Evolutionary conservation across 2,329 filamentous ascomycete genomes (phyloP), one percentile per base, ranked within the genome.

Genomic region (Aureobasidium sp.): DNA sequence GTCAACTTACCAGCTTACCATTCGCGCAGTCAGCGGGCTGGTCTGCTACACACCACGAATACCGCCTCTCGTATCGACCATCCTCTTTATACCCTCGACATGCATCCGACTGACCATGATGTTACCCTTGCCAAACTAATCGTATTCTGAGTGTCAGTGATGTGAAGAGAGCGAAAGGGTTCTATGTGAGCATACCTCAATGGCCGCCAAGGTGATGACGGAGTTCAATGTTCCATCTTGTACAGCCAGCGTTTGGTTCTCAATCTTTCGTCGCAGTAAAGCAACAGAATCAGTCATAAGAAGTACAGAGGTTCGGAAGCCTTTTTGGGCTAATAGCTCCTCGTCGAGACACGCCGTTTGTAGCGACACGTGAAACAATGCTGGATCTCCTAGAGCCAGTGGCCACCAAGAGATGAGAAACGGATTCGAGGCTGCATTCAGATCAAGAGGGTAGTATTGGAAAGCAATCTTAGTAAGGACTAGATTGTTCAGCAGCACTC

Each of bases 321-420:
- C 57, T 37, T 42, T 52, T 12, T 17, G 57, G 7, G 57, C 44
- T 15, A 60, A 6, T 6, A 50, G 17, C 7, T 60, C 57, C 9
- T 50, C 57, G 8, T 60, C 57, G 17, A 60, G 57, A 29, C 57
- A 60, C 50, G 57, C 57, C 6, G 57, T 60, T 19, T 60, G 57
- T 0, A 60, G 45, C 17, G 57, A 60, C 1, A 60, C 57, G 17
- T 60, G 57, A n/a, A 60, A 60, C 27, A 60, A 33, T n/a, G 57
- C 45, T 19, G 57, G 45, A 11, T 60, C 57, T 6, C 57, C 35
- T 33, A 49, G 14, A 33, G 57, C 57, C 19, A 60, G 47, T n/a
- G 56, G 57, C 57, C 57, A 60, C 57, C 57, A 60, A 5, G 57
- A 60, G 2, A 52, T 35, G 4, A 60, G 47, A 7, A 60, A 60